Conservation (phyloP, 805 yeast genomes). For the Starmerella riodocensis region DNA sequence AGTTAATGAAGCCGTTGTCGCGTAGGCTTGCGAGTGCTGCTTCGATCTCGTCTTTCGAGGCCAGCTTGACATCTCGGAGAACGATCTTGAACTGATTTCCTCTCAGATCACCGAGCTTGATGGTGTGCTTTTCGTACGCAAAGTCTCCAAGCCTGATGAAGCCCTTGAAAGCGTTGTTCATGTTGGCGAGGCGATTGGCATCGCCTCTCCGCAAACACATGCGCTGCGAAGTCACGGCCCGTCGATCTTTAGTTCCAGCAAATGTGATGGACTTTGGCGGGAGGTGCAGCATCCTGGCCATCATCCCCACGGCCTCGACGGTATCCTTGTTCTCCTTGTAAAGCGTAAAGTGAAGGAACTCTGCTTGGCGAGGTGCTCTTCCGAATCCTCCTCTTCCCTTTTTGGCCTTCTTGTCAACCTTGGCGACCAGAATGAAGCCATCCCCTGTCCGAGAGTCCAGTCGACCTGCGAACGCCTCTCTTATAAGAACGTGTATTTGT, state of each 20-base stretch:
- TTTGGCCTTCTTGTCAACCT: constrained; percentile 2
- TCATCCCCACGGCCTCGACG: constrained; percentile 76
- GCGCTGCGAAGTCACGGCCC: constrained; percentile 88
- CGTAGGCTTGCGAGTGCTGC: constrained; percentile 41
- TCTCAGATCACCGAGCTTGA: constrained; percentile 66
- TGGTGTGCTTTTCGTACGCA: constrained; percentile 44
- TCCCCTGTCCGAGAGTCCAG: constrained; percentile 59
- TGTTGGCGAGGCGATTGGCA: constrained; percentile 58
- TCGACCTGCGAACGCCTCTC: constrained; percentile 58
- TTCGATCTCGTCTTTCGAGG: constrained; percentile 31
- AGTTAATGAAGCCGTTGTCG: constrained; percentile 73
- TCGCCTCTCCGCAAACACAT: constrained; percentile 45
- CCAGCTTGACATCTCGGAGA: constrained; percentile 52
- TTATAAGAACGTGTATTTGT: constrained; percentile 57
- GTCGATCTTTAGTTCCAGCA: constrained; percentile 94
- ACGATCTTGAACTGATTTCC: constrained; percentile 88
- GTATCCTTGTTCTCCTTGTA: constrained; percentile 95
- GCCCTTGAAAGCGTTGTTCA: constrained; percentile 54
- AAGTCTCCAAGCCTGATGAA: constrained; percentile 77
- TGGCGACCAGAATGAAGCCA: constrained; percentile 26
- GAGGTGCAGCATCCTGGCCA: constrained; percentile 59
- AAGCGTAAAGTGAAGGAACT: constrained; percentile 60
- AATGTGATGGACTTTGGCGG: constrained; percentile 61
- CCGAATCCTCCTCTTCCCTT: background rate
- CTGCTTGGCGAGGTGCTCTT: constrained; percentile 30